Percentiles rank a stretch among this genome's conserved stretches.
These are phyloP conservation scores for Aegilops tauschii DNA, from an alignment of 176 grass and related monocot species.

Conservation along the genomic window DNA sequence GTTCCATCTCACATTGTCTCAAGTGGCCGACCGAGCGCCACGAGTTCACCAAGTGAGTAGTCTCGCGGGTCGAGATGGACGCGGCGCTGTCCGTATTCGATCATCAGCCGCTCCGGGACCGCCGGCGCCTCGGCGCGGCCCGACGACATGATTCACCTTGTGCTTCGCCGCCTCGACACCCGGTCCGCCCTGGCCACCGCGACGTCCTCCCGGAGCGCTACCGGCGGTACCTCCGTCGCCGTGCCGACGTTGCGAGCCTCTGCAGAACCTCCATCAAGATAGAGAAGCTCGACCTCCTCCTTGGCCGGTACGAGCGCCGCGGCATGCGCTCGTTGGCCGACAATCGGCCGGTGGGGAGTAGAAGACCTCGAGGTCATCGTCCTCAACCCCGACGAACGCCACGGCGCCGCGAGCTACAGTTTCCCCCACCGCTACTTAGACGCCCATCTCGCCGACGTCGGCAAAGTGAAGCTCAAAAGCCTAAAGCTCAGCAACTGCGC, in stretches of 20 bases:
- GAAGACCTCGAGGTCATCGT: conserved; percentile 1
- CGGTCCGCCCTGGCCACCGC: conserved; percentile 9
- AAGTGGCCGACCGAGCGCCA: not conserved
- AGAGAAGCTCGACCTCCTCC: not conserved
- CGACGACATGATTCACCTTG: not conserved
- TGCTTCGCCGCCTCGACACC: conserved; percentile 15
- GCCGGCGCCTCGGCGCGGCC: not conserved
- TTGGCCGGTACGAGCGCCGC: not conserved
- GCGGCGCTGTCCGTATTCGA: not conserved
- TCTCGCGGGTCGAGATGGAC: not conserved
- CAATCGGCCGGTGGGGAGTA: not conserved
- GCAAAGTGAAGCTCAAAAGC: not conserved
- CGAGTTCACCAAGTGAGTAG: not conserved
- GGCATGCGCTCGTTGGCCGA: not conserved
- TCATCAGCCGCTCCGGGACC: not conserved
- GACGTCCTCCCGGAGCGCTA: conserved; percentile 3
- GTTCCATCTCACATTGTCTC: too few relatives aligned
- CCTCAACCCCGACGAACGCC: not conserved
- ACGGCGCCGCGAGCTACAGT: not conserved
- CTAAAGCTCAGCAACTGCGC: not conserved
- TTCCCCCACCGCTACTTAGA: not conserved
- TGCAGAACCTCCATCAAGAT: not conserved
- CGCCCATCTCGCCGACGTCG: not conserved
- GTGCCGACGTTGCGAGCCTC: not conserved
- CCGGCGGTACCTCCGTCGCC: not conserved